phyloP scores from a whole-genome alignment of 2,329 filamentous ascomycete species.

The Neonectria coccinea region DNA sequence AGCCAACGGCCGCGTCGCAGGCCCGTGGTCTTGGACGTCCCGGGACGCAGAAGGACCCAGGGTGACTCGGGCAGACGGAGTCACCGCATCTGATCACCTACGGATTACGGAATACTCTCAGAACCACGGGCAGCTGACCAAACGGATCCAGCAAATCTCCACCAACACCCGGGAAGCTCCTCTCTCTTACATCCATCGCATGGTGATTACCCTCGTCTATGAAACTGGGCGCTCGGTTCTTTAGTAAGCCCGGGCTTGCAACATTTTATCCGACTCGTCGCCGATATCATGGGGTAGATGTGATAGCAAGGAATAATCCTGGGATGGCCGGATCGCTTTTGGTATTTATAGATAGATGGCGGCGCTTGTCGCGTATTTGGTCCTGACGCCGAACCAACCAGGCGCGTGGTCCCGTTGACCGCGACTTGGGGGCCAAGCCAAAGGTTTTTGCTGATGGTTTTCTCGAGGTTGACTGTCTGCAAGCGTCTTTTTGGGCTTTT shows the following conservation, averaged over 20 bases:
- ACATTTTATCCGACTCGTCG: constrained; percentile 4
- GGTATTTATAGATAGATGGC: constrained; percentile 23
- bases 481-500: not conserved
- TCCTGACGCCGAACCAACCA: constrained; percentile 15
- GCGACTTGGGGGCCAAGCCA: not conserved
- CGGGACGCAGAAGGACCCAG: not conserved
- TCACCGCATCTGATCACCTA: not conserved
- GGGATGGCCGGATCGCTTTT: not conserved
- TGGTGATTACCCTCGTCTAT: constrained; percentile 18
- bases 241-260: constrained; percentile 2
- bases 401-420: not conserved
- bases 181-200: not conserved
- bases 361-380: constrained; percentile 20
- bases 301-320: constrained; percentile 3
- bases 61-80: not conserved
- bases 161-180: not conserved
- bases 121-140: constrained; percentile 7
- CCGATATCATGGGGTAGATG: constrained; percentile 9
- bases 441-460: not conserved
- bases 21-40: constrained; percentile 4
- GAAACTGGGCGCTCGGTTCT: constrained; percentile 8
- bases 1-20: constrained; percentile 14
- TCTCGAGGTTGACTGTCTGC: not conserved
- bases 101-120: constrained; percentile 1
- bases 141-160: not conserved